Percentiles rank a stretch among this genome's conserved stretches.
These are phyloP conservation scores for Hypomyces rosellus DNA, from an alignment of 2,329 filamentous ascomycete species.

Conservation along the genomic window DNA sequence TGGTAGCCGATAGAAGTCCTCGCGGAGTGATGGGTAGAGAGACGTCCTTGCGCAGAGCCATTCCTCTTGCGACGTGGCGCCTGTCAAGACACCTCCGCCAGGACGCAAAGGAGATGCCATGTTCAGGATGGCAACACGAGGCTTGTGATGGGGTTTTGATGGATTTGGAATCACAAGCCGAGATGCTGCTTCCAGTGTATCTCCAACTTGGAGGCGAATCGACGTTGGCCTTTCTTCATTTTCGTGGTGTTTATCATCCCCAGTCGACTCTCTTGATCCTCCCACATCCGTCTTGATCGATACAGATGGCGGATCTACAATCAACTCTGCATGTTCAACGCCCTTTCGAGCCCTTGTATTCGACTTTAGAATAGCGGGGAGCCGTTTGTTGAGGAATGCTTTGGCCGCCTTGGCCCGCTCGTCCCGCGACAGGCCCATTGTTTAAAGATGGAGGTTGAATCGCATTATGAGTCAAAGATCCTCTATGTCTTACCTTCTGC, in stretches of 20 bases:
- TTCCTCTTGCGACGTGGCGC: slow-evolving; percentile 56
- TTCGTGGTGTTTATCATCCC: not conserved
- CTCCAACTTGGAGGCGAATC: slow-evolving; percentile 41
- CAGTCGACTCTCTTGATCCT: too few species aligned
- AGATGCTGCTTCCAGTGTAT: slow-evolving; percentile 47
- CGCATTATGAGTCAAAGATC: not conserved
- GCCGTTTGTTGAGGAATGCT: slow-evolving; percentile 52
- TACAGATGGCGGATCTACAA: slow-evolving; percentile 24
- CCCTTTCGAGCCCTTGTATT: slow-evolving; percentile 51
- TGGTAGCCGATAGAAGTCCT: slow-evolving; percentile 54
- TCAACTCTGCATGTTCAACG: slow-evolving; percentile 45
- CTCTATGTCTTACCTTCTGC: too few species aligned
- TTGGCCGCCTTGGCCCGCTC: slow-evolving; percentile 50
- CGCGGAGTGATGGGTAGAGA: slow-evolving; percentile 50
- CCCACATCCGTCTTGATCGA: too few species aligned
- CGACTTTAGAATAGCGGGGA: slow-evolving; percentile 48
- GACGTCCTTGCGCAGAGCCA: slow-evolving; percentile 56
- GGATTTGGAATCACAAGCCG: not conserved
- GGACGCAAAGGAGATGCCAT: slow-evolving; percentile 58
- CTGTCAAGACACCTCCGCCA: slow-evolving; percentile 55
- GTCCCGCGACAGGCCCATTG: slow-evolving; percentile 11
- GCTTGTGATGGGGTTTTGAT: not conserved
- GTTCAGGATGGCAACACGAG: slow-evolving; percentile 48
- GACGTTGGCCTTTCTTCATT: not conserved
- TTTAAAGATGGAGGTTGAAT: not conserved